A percentile compares a stretch with the other conserved stretches of the same genome.
Evolutionary conservation across 2,329 filamentous ascomycete species (phyloP).

Genomic region (Geoglossum cookeanum): DNA sequence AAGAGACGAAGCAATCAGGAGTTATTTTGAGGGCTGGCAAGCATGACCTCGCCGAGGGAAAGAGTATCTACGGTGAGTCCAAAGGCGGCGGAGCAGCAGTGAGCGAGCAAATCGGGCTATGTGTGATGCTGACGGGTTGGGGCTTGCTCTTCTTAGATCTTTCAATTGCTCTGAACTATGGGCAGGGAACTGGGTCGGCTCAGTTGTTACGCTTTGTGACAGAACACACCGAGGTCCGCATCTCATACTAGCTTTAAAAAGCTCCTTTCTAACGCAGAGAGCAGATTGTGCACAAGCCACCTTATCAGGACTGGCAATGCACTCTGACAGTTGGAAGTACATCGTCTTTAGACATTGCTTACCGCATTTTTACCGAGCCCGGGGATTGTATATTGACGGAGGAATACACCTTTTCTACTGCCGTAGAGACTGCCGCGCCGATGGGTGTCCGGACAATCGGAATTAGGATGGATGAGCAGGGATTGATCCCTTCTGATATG

Average conservation of each 20-base stretch:
- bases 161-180: conserved; percentile 81
- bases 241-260: neutral
- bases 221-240: conserved; percentile 63
- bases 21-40: conserved; percentile 52
- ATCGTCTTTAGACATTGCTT: conserved; percentile 15
- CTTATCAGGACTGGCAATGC: conserved; percentile 16
- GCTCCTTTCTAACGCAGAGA: conserved; percentile 10
- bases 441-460: conserved; percentile 13
- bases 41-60: conserved; percentile 54
- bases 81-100: conserved; percentile 9
- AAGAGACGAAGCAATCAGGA: conserved; percentile 41
- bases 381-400: conserved; percentile 13
- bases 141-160: conserved; percentile 37
- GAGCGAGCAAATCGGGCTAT: conserved; percentile 6
- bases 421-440: conserved; percentile 13
- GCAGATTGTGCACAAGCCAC: conserved; percentile 15
- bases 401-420: conserved; percentile 14
- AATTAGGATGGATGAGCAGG: conserved; percentile 16
- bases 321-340: conserved; percentile 16
- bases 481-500: conserved; percentile 13
- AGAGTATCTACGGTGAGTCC: conserved; percentile 26
- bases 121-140: conserved; percentile 2
- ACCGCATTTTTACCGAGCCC: conserved; percentile 15
- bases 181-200: conserved; percentile 65
- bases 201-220: conserved; percentile 82